Evolutionary conservation across 2,329 filamentous ascomycete genomes (phyloP).

Genomic region (Ophiocordyceps camponoti-saundersi): DNA sequence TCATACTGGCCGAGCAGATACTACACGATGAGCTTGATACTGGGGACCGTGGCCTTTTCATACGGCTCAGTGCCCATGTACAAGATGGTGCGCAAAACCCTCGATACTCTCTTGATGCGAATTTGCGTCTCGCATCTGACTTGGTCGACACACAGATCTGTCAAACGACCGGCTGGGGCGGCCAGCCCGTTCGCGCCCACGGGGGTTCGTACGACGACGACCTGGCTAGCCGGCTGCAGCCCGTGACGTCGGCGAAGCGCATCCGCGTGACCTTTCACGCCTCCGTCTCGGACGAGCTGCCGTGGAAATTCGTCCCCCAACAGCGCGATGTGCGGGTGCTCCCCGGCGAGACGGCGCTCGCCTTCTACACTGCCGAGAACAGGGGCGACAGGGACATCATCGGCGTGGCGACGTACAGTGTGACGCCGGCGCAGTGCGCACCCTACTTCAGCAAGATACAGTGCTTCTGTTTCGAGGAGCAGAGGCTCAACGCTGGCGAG

Average conservation of each 20-base stretch:
- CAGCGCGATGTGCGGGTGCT: slow-evolving; percentile 92
- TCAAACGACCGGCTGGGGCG: slow-evolving; percentile 78
- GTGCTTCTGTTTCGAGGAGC: slow-evolving; percentile 97
- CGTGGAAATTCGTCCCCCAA: slow-evolving; percentile 95
- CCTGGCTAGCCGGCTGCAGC: slow-evolving; percentile 59
- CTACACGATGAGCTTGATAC: slow-evolving; percentile 60
- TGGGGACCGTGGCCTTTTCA: slow-evolving; percentile 63
- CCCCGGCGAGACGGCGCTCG: slow-evolving; percentile 88
- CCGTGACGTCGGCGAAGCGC: slow-evolving; percentile 64
- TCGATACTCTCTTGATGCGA: background rate
- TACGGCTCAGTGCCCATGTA: slow-evolving; percentile 78
- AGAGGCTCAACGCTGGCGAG: slow-evolving; percentile 85
- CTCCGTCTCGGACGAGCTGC: slow-evolving; percentile 83
- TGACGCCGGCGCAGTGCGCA: slow-evolving; percentile 87
- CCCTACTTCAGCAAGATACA: slow-evolving; percentile 99
- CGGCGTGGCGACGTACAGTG: slow-evolving; percentile 92
- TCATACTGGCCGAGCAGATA: slow-evolving; percentile 27
- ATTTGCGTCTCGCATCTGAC: background rate
- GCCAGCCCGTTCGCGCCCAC: slow-evolving; percentile 77
- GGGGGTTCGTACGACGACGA: slow-evolving; percentile 36
- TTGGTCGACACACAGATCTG: slow-evolving; percentile 36
- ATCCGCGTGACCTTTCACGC: slow-evolving; percentile 93
- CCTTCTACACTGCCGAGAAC: slow-evolving; percentile 96
- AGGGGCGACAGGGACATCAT: slow-evolving; percentile 84
- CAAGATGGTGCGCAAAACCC: slow-evolving; percentile 49